These are phyloP conservation scores for Candida pseudoviswanathii DNA, from an alignment of 1,139 yeast species.

Conservation along the genomic window DNA sequence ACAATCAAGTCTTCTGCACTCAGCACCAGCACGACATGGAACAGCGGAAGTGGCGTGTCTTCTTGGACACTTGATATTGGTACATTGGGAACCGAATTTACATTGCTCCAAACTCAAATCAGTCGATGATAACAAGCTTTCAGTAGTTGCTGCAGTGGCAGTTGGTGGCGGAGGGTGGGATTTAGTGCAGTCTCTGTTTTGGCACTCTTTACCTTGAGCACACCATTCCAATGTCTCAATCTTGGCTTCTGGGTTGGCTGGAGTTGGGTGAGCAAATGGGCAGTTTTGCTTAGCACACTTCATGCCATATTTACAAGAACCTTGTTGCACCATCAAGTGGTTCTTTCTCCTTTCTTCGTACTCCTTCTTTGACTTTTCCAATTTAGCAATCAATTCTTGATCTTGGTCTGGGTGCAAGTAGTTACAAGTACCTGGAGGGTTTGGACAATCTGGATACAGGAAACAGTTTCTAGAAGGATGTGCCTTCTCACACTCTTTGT, in stretches of 20 bases:
- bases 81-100: constrained; percentile 74
- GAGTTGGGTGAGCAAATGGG: constrained; percentile 91
- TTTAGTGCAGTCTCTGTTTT: constrained; percentile 59
- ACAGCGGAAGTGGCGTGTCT: constrained; percentile 79
- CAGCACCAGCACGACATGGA: constrained; percentile 79
- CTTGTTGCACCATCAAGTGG: constrained; percentile 20
- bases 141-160: constrained; percentile 20
- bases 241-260: constrained; percentile 73
- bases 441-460: constrained; percentile 78
- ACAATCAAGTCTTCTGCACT: constrained; percentile 80
- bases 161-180: constrained; percentile 78
- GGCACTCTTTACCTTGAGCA: constrained; percentile 65
- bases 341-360: constrained; percentile 43
- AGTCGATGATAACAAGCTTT: constrained; percentile 29
- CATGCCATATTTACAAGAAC: constrained; percentile 71
- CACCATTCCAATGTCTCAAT: constrained; percentile 78
- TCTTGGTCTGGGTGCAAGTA: constrained; percentile 86
- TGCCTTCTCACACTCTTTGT: constrained; percentile 67
- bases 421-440: constrained; percentile 80
- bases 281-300: constrained; percentile 76
- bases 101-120: constrained; percentile 75
- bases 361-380: constrained; percentile 59
- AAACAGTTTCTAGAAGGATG: constrained; percentile 81
- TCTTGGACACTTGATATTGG: constrained; percentile 75
- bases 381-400: constrained; percentile 65